Conservation (phyloP, 805 yeast genomes). For the Ogataea angusta region DNA sequence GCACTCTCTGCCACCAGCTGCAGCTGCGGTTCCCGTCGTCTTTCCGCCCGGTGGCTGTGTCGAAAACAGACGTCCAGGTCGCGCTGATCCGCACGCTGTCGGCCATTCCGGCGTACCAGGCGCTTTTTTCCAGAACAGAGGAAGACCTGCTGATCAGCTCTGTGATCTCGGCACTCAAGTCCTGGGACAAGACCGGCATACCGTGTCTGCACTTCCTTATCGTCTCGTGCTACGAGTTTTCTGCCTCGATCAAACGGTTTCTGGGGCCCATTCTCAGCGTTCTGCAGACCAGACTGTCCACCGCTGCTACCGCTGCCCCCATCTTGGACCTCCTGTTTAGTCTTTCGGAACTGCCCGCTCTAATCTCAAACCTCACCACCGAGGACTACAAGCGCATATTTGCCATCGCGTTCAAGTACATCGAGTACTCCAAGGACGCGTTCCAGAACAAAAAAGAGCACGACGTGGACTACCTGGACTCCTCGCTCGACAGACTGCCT, state of each 20-base stretch:
- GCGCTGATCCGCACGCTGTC: conserved; percentile 62
- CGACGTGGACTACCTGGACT: conserved; percentile 41
- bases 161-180: conserved; percentile 56
- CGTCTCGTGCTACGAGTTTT: conserved; percentile 78
- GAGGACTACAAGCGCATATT: conserved; percentile 79
- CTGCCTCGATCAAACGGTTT: conserved; percentile 65
- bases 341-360: conserved; percentile 59
- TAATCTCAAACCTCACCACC: conserved; percentile 67
- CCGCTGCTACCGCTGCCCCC: conserved; percentile 65
- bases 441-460: conserved; percentile 18
- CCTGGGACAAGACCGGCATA: conserved; percentile 76
- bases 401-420: conserved; percentile 78
- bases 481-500: conserved; percentile 50
- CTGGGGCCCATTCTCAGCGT: conserved; percentile 66
- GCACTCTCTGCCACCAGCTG: conserved; percentile 54
- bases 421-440: conserved; percentile 63
- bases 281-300: conserved; percentile 71
- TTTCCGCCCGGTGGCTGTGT: conserved; percentile 40
- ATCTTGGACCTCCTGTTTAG: conserved; percentile 72
- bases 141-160: conserved; percentile 64
- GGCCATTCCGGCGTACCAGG: conserved; percentile 58
- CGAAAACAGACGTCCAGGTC: conserved; percentile 63
- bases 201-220: conserved; percentile 76
- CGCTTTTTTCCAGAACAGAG: conserved; percentile 49
- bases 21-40: conserved; percentile 44